These are phyloP conservation scores for Malassezia sp. DNA, from an alignment of 1,284 basidiomycete species.

Conservation along the genomic window DNA sequence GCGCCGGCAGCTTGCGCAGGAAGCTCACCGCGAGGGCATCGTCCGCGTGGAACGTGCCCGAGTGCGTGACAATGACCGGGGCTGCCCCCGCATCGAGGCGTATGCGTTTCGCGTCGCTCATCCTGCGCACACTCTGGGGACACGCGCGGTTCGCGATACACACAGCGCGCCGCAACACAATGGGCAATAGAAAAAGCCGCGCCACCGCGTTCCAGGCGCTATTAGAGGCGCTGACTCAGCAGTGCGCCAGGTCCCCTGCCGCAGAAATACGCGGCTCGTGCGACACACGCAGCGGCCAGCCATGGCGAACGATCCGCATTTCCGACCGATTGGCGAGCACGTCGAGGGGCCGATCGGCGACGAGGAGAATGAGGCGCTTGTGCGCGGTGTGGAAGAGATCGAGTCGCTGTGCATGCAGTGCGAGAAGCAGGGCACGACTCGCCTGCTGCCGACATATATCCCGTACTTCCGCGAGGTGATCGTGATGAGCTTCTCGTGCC, in stretches of 20 bases:
- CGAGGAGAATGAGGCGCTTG: slow-evolving; percentile 14
- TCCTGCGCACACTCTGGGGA: no score
- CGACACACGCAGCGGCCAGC: no score
- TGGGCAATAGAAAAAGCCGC: no score
- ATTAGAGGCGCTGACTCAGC: no score
- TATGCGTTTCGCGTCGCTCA: slow-evolving; percentile 14
- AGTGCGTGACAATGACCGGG: slow-evolving; percentile 57
- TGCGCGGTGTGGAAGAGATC: slow-evolving; percentile 50
- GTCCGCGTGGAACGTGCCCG: slow-evolving; percentile 92
- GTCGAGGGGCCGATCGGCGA: slow-evolving; percentile 1
- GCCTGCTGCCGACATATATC: slow-evolving; percentile 83
- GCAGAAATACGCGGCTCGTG: no score
- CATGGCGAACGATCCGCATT: slow-evolving; percentile 9
- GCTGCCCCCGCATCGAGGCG: not conserved
- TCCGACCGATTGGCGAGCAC: slow-evolving; percentile 12
- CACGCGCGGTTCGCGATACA: no score
- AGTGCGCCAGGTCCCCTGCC: no score
- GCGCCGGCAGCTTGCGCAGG: slow-evolving; percentile 65
- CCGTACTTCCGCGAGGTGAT: slow-evolving; percentile 94
- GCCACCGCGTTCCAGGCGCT: no score
- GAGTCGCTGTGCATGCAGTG: slow-evolving; percentile 93
- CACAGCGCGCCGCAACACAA: no score
- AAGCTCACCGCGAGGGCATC: slow-evolving; percentile 89
- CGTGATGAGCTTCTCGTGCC: slow-evolving; percentile 89
- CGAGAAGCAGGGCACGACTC: slow-evolving; percentile 77